Base-by-base conservation (phyloP, 306 rosid genomes). In the Arachis hypogaea region DNA sequence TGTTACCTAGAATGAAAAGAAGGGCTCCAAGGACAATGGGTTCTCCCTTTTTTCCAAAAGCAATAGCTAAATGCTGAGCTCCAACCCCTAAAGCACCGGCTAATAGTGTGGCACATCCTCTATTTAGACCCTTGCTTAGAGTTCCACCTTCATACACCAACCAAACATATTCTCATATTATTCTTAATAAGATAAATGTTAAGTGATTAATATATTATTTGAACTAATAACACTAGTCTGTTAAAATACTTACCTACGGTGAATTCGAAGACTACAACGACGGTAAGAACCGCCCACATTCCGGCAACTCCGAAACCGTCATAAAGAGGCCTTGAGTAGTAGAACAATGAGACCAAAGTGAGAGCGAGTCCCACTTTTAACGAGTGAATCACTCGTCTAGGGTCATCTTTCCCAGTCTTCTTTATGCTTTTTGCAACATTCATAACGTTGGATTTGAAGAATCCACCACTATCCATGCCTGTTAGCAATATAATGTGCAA, bases 211-310 rank as follows among this genome's bases (percentile, higher is more conserved):
- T 22, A 22, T 22, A 22, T 22, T 22, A 22, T 22, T 22, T 22
- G 28, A 22, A 22, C 28, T 22, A 22, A 22, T 22, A 22, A 22
- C 28, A 22, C 28, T 22, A 22, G 28, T 22, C 1, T 22, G 28
- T 22, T 22, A 22, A 22, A 1, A 22, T 72, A 78, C 90, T 82
- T 75, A 92, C 99, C 98, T 38, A 88, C 99, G 3, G 86, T 87
- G 74, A 89, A 94, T 77, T 94, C 99, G 73, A 92, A 89, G 5
- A 94, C 82, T 4, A 92, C 98, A 9, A 94, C 96, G 3, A 94
- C 99, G 0, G 98, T 94, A 3, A 94, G 82, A 11, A 94, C 92
- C 10, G 97, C 98, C 97, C 99, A 94, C 78, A 94, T 88, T 81
- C 96, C 99, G 1, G 97, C 77, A 49, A 82, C 85, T 29, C 97